A percentile compares a stretch with the other conserved stretches of the same genome.
Conservation (phyloP, 768 basidiomycete genomes). For the Hygrocybe coccinea region DNA sequence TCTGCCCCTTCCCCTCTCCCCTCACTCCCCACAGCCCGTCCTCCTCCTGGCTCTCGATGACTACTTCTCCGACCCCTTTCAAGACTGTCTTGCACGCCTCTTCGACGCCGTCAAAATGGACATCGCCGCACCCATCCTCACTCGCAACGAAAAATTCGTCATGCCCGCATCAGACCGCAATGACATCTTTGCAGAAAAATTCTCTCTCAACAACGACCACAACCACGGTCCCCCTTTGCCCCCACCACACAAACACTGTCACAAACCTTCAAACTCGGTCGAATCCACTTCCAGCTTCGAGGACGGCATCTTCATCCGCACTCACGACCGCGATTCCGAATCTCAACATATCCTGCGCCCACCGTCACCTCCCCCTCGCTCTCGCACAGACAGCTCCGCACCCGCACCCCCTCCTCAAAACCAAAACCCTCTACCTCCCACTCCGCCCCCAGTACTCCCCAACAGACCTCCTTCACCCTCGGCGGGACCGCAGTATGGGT, state of each 20-base stretch:
- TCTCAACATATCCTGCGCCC: not conserved
- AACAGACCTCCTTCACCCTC: constrained; percentile 70
- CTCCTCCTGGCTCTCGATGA: constrained; percentile 92
- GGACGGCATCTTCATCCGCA: constrained; percentile 53
- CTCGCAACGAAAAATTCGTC: constrained; percentile 78
- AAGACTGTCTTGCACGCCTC: constrained; percentile 83
- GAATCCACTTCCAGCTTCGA: constrained; percentile 70
- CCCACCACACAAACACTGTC: constrained; percentile 28
- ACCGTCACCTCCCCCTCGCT: not conserved
- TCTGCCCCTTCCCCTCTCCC: not conserved
- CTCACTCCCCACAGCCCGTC: constrained; percentile 60
- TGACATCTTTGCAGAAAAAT: constrained; percentile 88
- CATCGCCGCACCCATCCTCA: constrained; percentile 65
- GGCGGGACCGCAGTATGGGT: constrained; percentile 85
- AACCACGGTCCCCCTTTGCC: constrained; percentile 22
- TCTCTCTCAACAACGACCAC: constrained; percentile 36
- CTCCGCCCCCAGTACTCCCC: constrained; percentile 42
- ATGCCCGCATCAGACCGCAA: constrained; percentile 88
- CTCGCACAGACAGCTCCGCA: not conserved
- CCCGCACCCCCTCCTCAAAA: constrained; percentile 17
- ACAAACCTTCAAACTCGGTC: constrained; percentile 49
- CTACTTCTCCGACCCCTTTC: constrained; percentile 84
- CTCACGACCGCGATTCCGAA: constrained; percentile 5
- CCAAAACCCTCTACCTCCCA: too few species aligned
- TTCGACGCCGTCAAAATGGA: constrained; percentile 96